Conservation (phyloP, 257 asterid species). For the Nicotiana obtusifolia region DNA sequence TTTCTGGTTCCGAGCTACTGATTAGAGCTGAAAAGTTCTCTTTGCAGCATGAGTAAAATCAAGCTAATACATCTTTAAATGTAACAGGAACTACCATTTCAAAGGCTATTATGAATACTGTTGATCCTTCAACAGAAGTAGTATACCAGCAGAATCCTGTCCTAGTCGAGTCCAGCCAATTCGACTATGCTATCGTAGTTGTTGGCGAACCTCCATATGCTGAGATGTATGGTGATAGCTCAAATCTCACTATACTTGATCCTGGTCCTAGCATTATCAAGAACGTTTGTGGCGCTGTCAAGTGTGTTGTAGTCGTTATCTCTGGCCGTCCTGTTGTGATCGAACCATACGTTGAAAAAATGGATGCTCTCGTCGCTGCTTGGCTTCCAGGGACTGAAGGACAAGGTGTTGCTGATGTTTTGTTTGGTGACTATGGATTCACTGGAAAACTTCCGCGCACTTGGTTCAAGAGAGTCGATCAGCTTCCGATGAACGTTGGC, state of each 20-base stretch:
- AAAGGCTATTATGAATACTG: constrained; percentile 28
- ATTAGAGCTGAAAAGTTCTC: no score
- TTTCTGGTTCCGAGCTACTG: no score
- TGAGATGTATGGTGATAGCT: constrained; percentile 39
- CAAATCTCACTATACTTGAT: constrained; percentile 32
- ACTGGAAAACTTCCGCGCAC: constrained; percentile 38
- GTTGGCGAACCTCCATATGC: constrained; percentile 53
- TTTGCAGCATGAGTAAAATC: not conserved
- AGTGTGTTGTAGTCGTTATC: constrained; percentile 35
- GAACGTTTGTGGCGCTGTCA: constrained; percentile 29
- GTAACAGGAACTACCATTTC: constrained; percentile 43
- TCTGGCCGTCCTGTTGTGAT: constrained; percentile 43
- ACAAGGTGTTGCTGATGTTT: constrained; percentile 41
- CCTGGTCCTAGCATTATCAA: constrained; percentile 34
- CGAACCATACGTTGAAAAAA: constrained; percentile 26
- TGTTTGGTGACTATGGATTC: constrained; percentile 42
- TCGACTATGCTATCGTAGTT: constrained; percentile 39
- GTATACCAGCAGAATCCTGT: constrained; percentile 34
- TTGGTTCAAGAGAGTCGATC: constrained; percentile 43
- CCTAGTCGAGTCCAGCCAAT: constrained; percentile 19
- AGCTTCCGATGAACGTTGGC: constrained; percentile 48
- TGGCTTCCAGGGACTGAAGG: constrained; percentile 56
- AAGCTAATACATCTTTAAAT: not conserved
- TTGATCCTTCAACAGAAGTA: constrained; percentile 33
- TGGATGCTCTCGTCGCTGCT: constrained; percentile 41